phyloP scores from a whole-genome alignment of 2,329 filamentous ascomycete species.

The Aspergillus cejpii region DNA sequence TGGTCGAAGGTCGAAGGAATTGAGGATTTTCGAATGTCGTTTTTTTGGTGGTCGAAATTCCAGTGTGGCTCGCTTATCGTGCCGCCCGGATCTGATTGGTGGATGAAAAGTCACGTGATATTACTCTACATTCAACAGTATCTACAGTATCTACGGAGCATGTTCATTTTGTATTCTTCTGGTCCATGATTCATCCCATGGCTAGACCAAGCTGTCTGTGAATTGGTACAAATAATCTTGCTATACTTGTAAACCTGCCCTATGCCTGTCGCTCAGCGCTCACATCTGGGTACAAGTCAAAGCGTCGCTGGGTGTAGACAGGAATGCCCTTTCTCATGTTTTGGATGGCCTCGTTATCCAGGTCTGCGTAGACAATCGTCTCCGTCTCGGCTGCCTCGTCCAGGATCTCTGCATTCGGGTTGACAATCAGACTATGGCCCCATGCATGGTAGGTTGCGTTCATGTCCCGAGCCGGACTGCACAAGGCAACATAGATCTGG shows the following conservation, averaged over 20 bases:
- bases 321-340: conserved; percentile 78
- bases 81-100: conserved; percentile 25
- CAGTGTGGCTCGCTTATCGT: conserved; percentile 36
- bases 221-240: conserved; percentile 17
- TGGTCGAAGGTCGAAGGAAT: conserved; percentile 29
- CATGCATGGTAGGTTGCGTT: conserved; percentile 75
- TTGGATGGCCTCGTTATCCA: conserved; percentile 62
- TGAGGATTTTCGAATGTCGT: conserved; percentile 20
- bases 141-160: too few relatives aligned
- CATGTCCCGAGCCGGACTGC: conserved; percentile 79
- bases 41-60: conserved; percentile 30
- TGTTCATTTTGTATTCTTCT: neutral
- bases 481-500: conserved; percentile 87
- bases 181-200: conserved; percentile 24
- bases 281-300: conserved; percentile 93
- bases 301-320: conserved; percentile 73
- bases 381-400: conserved; percentile 72
- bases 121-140: too few relatives aligned
- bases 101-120: neutral
- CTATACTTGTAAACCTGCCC: conserved; percentile 23
- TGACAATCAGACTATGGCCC: conserved; percentile 82
- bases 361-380: conserved; percentile 65
- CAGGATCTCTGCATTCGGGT: conserved; percentile 80
- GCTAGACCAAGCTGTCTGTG: too few relatives aligned
- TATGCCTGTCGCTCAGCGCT: conserved; percentile 53